Evolutionary conservation across 805 yeast genomes (phyloP), one percentile per base, ranked within the genome.

Genomic region (Suhomyces faveliae): DNA sequence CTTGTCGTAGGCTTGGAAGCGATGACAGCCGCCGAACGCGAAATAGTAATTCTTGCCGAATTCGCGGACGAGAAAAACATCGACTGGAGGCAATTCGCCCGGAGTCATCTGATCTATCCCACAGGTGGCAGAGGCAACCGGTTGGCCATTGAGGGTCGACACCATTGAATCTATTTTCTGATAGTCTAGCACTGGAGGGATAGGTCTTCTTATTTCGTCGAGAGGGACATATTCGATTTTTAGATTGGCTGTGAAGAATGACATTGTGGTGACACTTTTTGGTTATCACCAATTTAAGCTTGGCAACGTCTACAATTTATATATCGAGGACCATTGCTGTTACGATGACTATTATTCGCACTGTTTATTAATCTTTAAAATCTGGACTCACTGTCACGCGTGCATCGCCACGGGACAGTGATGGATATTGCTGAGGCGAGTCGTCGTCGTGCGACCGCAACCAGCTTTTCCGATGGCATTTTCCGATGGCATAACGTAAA

Each of bases 11-110:
- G 96, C 96, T 63, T 89, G 96, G 55, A 89, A 85, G 52, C 96
- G 67, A 61, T 89, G 96, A 61, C 96, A 89, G 0, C 96, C 96
- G 5, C 96, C 96, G 66, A 89, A 89, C 1, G 91, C 95, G 65
- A 87, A 88, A 59, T 84, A 88, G 62, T 76, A 77, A 30, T 66
- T 73, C 42, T 78, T 67, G 1, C 89, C 92, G 6, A 77, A 62
- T 37, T 85, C 85, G 38, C 84, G 72, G 2, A 88, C 87, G 30
- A 76, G 74, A 52, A 89, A 66, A 0, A 89, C 89, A 63, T 89
- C 96, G 12, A 89, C 76, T 1, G 96, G 92, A 2, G 96, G 96
- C 33, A 88, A 66, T 54, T 84, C 85, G 1, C 90, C 90, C 6
- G 83, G 37, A 1, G 68, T 63, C 29, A 79, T 76, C 20, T 77